These are phyloP conservation scores for Tolypocladium cylindrosporum DNA, from an alignment of 2,329 filamentous ascomycete species.

Conservation along the genomic window DNA sequence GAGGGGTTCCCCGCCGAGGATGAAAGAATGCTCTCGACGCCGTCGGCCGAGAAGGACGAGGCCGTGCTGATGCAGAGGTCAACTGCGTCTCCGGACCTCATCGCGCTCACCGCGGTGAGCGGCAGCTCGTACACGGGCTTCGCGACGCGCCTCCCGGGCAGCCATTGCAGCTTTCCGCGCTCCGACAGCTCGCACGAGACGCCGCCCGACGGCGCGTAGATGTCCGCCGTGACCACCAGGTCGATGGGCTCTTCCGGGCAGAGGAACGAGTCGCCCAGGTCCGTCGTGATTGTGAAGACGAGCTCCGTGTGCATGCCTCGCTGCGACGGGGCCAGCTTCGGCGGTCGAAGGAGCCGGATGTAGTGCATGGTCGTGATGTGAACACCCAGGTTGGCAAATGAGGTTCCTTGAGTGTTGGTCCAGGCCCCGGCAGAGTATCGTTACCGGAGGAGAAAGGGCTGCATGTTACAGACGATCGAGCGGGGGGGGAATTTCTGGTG, in stretches of 20 bases:
- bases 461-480: neutral
- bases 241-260: conserved; percentile 32
- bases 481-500: too few species aligned
- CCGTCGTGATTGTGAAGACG: conserved; percentile 45
- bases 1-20: conserved; percentile 8
- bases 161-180: conserved; percentile 17
- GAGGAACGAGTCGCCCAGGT: conserved; percentile 46
- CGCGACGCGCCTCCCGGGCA: conserved; percentile 28
- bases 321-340: conserved; percentile 21
- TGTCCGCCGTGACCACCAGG: conserved; percentile 26
- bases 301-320: conserved; percentile 26
- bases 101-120: conserved; percentile 12
- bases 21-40: conserved; percentile 14
- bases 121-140: conserved; percentile 23
- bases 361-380: conserved; percentile 40
- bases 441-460: neutral
- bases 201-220: conserved; percentile 8
- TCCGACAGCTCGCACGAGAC: conserved; percentile 14
- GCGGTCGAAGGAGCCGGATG: conserved; percentile 41
- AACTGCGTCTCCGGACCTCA: conserved; percentile 13
- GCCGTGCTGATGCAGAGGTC: conserved; percentile 17
- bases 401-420: neutral
- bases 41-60: conserved; percentile 15
- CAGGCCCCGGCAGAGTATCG: neutral
- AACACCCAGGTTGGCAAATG: neutral